These are phyloP conservation scores for Eucalyptus viminalis DNA, from an alignment of 345 rosid species.

Conservation along the genomic window DNA sequence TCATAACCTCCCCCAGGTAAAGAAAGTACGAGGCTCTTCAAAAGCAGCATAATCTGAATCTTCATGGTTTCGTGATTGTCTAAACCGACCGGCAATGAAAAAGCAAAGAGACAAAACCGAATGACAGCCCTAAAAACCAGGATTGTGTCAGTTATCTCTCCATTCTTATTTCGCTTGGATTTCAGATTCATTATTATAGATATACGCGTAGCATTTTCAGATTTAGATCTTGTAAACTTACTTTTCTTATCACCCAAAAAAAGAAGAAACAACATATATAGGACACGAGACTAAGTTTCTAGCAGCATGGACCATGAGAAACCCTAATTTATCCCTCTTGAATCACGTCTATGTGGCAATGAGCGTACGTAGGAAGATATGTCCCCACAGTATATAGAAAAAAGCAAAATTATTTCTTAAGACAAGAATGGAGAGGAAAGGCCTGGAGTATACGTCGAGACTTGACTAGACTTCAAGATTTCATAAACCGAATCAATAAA, in stretches of 20 bases:
- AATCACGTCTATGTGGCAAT: background rate
- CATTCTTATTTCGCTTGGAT: background rate
- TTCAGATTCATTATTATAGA: background rate
- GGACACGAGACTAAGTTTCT: background rate
- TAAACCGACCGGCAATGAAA: background rate
- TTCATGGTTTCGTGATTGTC: background rate
- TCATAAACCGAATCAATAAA: background rate
- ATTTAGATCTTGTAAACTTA: background rate
- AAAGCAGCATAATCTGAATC: background rate
- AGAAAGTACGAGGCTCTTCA: background rate
- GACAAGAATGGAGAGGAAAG: background rate
- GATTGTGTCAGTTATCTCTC: background rate
- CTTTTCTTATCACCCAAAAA: background rate
- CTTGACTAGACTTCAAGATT: background rate
- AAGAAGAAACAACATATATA: background rate
- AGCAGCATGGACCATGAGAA: background rate
- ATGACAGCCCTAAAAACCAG: background rate
- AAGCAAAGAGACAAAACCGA: background rate
- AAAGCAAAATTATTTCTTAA: background rate
- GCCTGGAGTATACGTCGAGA: background rate
- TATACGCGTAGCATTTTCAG: background rate
- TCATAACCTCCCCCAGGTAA: background rate
- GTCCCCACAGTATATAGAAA: background rate
- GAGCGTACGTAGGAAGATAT: background rate
- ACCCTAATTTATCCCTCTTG: background rate